phyloP scores from a whole-genome alignment of 1,139 yeast species.

The Ogataea hybrid region DNA sequence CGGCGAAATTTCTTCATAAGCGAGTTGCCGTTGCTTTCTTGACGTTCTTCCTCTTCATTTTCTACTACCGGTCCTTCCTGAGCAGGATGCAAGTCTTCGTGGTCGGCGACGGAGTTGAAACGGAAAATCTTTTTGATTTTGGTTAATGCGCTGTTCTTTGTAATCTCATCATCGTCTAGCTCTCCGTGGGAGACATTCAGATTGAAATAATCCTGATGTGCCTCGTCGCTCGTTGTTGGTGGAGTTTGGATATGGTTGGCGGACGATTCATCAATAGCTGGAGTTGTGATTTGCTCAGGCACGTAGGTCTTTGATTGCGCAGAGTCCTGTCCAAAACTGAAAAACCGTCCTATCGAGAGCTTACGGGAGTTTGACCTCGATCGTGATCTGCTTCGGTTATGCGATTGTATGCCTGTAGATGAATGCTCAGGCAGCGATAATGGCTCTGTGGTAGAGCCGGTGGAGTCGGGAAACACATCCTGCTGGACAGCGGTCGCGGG shows the following conservation, averaged over 20 bases:
- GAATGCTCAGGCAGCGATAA: conserved; percentile 6
- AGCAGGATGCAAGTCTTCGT: conserved; percentile 7
- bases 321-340: conserved; percentile 28
- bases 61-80: conserved; percentile 4
- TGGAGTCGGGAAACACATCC: conserved; percentile 10
- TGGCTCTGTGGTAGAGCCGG: not conserved
- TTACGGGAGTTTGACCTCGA: conserved; percentile 33
- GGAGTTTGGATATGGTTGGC: conserved; percentile 21
- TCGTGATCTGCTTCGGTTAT: conserved; percentile 21
- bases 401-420: conserved; percentile 13
- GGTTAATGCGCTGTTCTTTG: conserved; percentile 23
- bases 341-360: conserved; percentile 30
- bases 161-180: conserved; percentile 14
- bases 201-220: conserved; percentile 14
- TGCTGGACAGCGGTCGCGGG: no score
- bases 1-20: conserved; percentile 31
- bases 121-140: conserved; percentile 31
- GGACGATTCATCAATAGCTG: conserved; percentile 17
- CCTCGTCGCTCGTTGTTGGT: conserved; percentile 14
- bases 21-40: no score
- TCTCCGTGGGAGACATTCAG: conserved; percentile 2
- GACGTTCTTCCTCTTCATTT: conserved; percentile 12
- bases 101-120: conserved; percentile 23
- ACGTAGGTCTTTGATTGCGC: conserved; percentile 1
- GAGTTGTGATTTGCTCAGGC: conserved; percentile 13